Evolutionary conservation across 2,329 filamentous ascomycete species (phyloP), one percentile per base, ranked within the genome.

Genomic region (Beauveria pseudobassiana): DNA sequence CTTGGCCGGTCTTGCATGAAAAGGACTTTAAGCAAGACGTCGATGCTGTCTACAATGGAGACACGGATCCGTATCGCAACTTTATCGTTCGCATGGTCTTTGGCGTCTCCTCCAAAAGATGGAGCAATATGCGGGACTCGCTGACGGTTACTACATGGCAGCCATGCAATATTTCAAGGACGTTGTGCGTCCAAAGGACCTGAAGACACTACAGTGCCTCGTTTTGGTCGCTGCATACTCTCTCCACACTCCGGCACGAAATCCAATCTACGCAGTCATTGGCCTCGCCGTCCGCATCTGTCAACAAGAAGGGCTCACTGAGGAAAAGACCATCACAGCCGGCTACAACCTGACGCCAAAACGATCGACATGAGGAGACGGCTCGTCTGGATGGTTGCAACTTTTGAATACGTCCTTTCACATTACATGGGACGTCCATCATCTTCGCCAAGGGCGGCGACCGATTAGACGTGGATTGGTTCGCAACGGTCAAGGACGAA

Each of bases 71-170:
- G 0, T 93, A 93, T 72, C 87, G 93, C 70, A 92, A 95, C 69
- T 98, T 97, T 69, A 84, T 93, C 50, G 78, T 96, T 56, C 87
- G 91, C 62, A 93, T 98, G 85, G 91, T 97, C 59, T 87, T 98
- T 70, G 93, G 95, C 34, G 96, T 97, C 69, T 93, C 91, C 84
- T 98, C 74, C 93, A 98, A 74, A 96, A 96, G 74, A 82, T 97
- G 69, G 91, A 93, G 71, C 87, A 90, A 66, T 98, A 95, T 73
- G 92, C 93, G n/a, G 93, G 93, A 26, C 79, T 98, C 30, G 93
- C 95, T 34, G 93, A 98, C 74, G 93, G 91, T 71, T 98, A 96
- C 76, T 98, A 97, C 70, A 82, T 97, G 24, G 90, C 93, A 26
- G 93, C 93, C 5, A 87, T 98, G 77, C 86, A 88, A 64, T 87